These are phyloP conservation scores for Pisolithus albus DNA, from an alignment of 768 basidiomycete species.

Conservation along the genomic window DNA sequence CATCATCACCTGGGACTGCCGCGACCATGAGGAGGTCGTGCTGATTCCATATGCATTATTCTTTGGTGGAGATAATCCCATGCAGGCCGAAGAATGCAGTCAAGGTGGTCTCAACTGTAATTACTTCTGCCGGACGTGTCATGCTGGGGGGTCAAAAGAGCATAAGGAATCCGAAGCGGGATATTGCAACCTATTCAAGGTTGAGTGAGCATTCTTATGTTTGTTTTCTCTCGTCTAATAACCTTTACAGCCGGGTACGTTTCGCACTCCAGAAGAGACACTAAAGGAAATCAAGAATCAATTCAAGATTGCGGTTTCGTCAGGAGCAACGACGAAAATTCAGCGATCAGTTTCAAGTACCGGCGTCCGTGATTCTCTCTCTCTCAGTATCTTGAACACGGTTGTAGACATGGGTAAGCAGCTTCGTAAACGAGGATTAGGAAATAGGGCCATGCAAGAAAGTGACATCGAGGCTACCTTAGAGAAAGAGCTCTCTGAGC, in stretches of 20 bases:
- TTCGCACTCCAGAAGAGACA: background rate
- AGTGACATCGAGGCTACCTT: background rate
- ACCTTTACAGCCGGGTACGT: background rate
- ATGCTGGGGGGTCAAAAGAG: conserved; percentile 29
- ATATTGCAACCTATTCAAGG: conserved; percentile 29
- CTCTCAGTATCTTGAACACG: background rate
- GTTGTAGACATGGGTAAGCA: conserved; percentile 3
- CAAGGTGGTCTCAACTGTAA: conserved; percentile 39
- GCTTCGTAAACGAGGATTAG: background rate
- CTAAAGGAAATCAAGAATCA: background rate
- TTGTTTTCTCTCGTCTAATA: background rate
- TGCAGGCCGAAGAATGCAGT: conserved; percentile 15
- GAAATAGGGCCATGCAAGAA: background rate
- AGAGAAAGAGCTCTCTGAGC: conserved; percentile 1
- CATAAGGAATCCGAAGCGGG: conserved; percentile 29
- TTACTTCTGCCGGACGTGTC: conserved; percentile 34
- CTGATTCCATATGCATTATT: conserved; percentile 17
- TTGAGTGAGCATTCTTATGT: conserved; percentile 3
- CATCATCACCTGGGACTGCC: conserved; percentile 26
- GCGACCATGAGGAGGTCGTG: conserved; percentile 13
- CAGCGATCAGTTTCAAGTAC: background rate
- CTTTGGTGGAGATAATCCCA: conserved; percentile 33
- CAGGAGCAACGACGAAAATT: conserved; percentile 3
- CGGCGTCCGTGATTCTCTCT: background rate
- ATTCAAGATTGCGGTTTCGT: background rate